These are phyloP conservation scores for Hibiscus mutabilis DNA, from an alignment of 345 rosid species.

Conservation along the genomic window DNA sequence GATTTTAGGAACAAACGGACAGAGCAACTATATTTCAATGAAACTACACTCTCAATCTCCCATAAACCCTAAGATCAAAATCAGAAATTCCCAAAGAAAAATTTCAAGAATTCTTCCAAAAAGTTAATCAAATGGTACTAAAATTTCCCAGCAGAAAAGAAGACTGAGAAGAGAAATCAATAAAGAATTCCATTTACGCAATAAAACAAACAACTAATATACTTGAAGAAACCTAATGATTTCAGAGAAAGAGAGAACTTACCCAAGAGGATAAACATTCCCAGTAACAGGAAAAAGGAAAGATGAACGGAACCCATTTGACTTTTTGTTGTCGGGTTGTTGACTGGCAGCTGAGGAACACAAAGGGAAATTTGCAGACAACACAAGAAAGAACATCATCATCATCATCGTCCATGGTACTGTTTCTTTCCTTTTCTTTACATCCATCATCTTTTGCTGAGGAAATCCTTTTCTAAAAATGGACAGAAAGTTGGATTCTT, in stretches of 20 bases:
- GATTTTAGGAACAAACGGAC: background rate
- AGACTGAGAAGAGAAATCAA: background rate
- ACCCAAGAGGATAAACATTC: slow-evolving; percentile 95
- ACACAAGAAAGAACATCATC: slow-evolving; percentile 13
- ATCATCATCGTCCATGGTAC: background rate
- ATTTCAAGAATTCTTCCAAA: background rate
- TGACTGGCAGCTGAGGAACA: slow-evolving; percentile 27
- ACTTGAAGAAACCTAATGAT: background rate
- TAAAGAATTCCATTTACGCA: background rate
- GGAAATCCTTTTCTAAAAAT: background rate
- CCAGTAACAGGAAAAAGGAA: slow-evolving; percentile 61
- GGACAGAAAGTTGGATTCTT: background rate
- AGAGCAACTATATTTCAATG: background rate
- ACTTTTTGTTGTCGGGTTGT: slow-evolving; percentile 17
- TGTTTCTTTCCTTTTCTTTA: background rate
- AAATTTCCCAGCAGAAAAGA: background rate
- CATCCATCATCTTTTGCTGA: slow-evolving; percentile 16
- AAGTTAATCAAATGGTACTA: background rate
- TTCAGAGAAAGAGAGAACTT: slow-evolving; percentile 4
- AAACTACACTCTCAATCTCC: background rate
- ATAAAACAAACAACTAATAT: background rate
- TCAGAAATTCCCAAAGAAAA: background rate
- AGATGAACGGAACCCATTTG: slow-evolving; percentile 31
- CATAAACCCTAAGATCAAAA: background rate
- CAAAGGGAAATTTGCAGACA: slow-evolving; percentile 12